Evolutionary conservation across 1,139 yeast genomes (phyloP).

Genomic region (Hemisphaericaspora subhashii): DNA sequence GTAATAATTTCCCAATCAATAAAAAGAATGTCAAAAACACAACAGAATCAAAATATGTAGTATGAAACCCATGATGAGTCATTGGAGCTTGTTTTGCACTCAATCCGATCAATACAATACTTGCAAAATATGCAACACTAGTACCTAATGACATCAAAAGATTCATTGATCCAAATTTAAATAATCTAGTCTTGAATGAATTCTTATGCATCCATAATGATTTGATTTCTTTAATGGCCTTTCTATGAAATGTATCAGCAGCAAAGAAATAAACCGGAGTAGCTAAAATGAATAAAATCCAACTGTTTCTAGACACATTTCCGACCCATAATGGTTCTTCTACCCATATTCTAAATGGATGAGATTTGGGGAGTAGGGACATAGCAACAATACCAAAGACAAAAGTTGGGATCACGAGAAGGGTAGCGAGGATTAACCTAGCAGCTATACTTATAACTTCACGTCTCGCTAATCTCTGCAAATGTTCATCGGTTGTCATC

Average conservation of each 20-base stretch:
- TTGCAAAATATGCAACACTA: conserved; percentile 67
- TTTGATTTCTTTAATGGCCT: conserved; percentile 59
- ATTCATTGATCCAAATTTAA: conserved; percentile 78
- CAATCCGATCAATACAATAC: conserved; percentile 55
- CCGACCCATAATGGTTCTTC: conserved; percentile 67
- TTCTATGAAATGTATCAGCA: conserved; percentile 69
- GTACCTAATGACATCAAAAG: conserved; percentile 72
- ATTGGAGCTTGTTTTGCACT: conserved; percentile 40
- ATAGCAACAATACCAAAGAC: conserved; percentile 67
- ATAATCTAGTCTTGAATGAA: conserved; percentile 54
- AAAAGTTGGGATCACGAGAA: conserved; percentile 68
- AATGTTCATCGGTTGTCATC: conserved; percentile 62
- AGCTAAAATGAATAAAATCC: conserved; percentile 64
- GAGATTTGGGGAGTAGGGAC: conserved; percentile 52
- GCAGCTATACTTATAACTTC: conserved; percentile 50
- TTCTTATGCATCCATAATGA: conserved; percentile 59
- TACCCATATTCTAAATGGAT: conserved; percentile 51
- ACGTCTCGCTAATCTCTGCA: conserved; percentile 47
- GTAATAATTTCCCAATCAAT: conserved; percentile 67
- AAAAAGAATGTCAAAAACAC: conserved; percentile 72
- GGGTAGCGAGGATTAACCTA: conserved; percentile 50
- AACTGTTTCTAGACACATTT: conserved; percentile 58
- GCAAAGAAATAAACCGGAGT: conserved; percentile 77
- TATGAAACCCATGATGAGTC: conserved; percentile 47
- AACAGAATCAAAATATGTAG: conserved; percentile 77